Evolutionary conservation across 768 basidiomycete genomes (phyloP), one percentile per base, ranked within the genome.

Genomic region (Mycena belliarum): DNA sequence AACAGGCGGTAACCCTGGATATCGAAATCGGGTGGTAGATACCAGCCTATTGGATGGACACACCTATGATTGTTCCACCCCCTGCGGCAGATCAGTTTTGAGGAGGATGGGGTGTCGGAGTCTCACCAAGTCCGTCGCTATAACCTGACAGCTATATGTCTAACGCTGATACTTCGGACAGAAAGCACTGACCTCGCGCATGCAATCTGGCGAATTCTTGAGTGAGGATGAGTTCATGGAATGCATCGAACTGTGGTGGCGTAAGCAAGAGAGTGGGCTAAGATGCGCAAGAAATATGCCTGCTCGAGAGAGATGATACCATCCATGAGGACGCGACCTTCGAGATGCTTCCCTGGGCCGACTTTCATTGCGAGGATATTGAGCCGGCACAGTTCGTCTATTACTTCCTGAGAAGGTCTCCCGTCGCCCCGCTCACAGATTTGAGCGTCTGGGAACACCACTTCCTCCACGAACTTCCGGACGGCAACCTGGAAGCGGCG

Each of bases 301-400:
- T 89, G 84, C 68, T 95, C 93, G 7, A 93, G 88, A 61, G 83
- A 84, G 40, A 95, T 86, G 24, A 88, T 67, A 4, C 93, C 95
- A 50, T 82, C 85, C 81, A 94, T 87, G 24, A 98, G 76, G 29
- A 78, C 82, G 21, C 84, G 78, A 8, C 93, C 93, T 70, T 90
- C 81, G 23, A 98, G 78, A 66, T 97, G 94, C 70, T 91, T 91
- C 25, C 93, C 94, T 23, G 95, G 95, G 16, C 96, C 96, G 74
- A 95, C 79, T 20, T 92, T 86, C 95, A 97, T 96, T 15, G 92
- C 91, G 68, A 93, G 90, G 20, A 98, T 53, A 66, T 93, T 86
- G 28, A 82, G 50, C 49, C 85, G 85, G 16, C 84, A 82, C 83
- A 89, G 84, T 65, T 81, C 79, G 59, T 86, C 78, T 35, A 87